Conservation (phyloP, 2,329 filamentous ascomycete species). For the Salinomyces thailandicus region DNA sequence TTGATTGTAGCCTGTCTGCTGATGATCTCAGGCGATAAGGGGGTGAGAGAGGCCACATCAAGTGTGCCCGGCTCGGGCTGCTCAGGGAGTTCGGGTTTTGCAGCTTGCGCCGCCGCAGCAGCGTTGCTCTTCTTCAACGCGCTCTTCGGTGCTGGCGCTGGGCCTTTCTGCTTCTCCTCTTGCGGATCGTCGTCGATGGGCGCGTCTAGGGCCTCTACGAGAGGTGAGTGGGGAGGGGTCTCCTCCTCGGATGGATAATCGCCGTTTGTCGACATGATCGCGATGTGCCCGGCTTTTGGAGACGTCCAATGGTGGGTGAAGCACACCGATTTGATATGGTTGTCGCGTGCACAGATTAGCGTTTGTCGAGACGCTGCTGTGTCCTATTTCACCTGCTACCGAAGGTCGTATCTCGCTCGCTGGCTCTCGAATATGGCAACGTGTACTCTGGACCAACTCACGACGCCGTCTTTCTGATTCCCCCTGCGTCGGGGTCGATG, state of each 20-base stretch:
- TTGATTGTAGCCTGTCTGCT: slow-evolving; percentile 97
- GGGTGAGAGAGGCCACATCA: slow-evolving; percentile 68
- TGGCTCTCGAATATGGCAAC: no score
- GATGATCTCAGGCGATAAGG: slow-evolving; percentile 92
- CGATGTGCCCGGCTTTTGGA: no score
- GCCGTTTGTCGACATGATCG: slow-evolving; percentile 47
- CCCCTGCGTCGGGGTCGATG: no score
- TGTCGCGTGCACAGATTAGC: no score
- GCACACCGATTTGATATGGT: no score
- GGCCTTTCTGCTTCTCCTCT: slow-evolving; percentile 52
- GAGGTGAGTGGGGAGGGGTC: slow-evolving; percentile 45
- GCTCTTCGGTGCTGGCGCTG: slow-evolving; percentile 56
- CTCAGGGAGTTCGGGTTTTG: slow-evolving; percentile 62
- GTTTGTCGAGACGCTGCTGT: no score
- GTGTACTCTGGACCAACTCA: no score
- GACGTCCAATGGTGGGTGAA: no score
- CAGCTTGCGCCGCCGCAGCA: slow-evolving; percentile 44
- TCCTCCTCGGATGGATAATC: slow-evolving; percentile 42
- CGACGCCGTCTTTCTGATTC: no score
- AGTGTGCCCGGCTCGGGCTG: slow-evolving; percentile 89
- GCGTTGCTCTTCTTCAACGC: slow-evolving; percentile 69
- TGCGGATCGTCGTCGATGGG: slow-evolving; percentile 58
- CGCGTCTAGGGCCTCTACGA: slow-evolving; percentile 30
- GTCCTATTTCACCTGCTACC: no score
- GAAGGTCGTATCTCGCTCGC: no score